These are phyloP conservation scores for Eimeria tenella DNA, from an alignment of 169 alveolate species.

Conservation along the genomic window DNA sequence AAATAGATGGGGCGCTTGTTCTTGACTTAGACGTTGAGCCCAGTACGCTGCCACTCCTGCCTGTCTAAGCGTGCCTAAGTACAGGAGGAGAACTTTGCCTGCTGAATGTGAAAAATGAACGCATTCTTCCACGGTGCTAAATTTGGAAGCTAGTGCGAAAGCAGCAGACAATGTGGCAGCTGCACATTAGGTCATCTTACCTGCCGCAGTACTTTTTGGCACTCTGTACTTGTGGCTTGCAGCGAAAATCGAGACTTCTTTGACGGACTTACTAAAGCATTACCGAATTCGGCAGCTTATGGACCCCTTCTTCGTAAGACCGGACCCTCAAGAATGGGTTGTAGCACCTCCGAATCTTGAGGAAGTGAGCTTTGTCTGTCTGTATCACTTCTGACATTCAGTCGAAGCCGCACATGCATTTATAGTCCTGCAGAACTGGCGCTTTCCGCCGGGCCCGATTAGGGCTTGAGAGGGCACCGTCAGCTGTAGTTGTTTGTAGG, in stretches of 20 bases:
- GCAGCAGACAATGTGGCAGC: no score
- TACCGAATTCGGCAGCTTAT: constrained; percentile 62
- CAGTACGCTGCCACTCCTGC: background rate
- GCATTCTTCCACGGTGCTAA: no score
- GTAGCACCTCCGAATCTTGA: constrained; percentile 58
- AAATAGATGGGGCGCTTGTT: constrained; percentile 23
- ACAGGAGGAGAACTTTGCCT: no score
- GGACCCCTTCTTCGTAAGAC: constrained; percentile 62
- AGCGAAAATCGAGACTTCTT: constrained; percentile 56
- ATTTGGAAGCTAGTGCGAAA: no score
- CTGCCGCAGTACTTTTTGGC: background rate
- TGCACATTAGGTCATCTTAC: no score
- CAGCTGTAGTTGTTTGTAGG: background rate
- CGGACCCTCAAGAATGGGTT: constrained; percentile 57
- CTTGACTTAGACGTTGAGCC: constrained; percentile 50
- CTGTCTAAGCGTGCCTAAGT: no score
- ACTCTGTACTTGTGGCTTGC: background rate
- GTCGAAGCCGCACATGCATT: background rate
- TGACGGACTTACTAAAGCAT: constrained; percentile 67
- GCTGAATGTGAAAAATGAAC: no score
- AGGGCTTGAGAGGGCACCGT: background rate
- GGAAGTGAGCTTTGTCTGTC: background rate
- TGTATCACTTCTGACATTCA: background rate
- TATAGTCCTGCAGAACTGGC: background rate
- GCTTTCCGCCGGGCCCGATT: background rate